phyloP scores from a whole-genome alignment of 495 filamentous ascomycete genomes.

The Pseudomonodictys pantanalensis region DNA sequence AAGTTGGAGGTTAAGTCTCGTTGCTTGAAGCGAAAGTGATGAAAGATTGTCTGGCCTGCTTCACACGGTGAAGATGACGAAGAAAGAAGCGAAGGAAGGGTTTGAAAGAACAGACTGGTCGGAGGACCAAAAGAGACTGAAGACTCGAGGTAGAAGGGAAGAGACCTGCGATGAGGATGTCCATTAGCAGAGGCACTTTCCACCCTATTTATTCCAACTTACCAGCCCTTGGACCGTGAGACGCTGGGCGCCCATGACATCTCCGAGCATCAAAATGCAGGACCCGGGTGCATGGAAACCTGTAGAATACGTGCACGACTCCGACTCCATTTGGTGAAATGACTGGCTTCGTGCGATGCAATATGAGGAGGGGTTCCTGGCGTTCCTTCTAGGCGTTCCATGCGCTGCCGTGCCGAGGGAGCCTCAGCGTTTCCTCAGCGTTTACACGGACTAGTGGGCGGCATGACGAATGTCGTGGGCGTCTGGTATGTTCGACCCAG shows the following conservation, averaged over 20 bases:
- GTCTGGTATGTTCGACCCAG: neutral
- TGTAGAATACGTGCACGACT: neutral
- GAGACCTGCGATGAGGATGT: constrained; percentile 21
- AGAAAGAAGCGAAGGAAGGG: constrained; percentile 5
- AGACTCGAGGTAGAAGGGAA: constrained; percentile 4
- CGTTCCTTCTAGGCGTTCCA: no score
- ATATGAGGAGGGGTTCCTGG: neutral
- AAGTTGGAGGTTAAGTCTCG: neutral
- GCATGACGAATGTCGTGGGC: neutral
- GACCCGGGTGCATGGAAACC: neutral
- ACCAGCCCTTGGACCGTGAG: neutral
- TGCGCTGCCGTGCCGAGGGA: no score
- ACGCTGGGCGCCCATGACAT: neutral
- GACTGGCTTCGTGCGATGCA: neutral
- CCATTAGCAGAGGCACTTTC: neutral
- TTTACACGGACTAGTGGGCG: neutral
- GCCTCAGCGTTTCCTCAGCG: neutral
- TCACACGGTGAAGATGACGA: constrained; percentile 26
- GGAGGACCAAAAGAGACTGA: no score
- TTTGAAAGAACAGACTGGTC: constrained; percentile 13
- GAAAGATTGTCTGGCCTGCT: constrained; percentile 25
- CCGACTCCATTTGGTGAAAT: neutral
- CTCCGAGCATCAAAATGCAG: neutral
- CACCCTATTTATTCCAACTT: constrained; percentile 1
- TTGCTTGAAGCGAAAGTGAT: constrained; percentile 5